Conservation (phyloP, 768 basidiomycete species). For the Boletellus ananas region DNA sequence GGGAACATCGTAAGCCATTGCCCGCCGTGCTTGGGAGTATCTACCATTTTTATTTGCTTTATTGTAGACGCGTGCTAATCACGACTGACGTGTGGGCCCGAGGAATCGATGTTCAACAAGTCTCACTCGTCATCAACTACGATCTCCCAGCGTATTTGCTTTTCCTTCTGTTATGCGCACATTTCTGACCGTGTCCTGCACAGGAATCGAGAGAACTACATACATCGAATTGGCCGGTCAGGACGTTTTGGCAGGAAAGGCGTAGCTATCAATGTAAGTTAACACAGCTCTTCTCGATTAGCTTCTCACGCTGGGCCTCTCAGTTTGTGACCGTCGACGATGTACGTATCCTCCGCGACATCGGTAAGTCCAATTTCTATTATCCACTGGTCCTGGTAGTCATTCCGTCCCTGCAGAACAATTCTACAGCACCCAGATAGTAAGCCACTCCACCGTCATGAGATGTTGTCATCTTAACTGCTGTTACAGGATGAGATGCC, state of each 20-base stretch:
- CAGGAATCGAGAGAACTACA: conserved; percentile 98
- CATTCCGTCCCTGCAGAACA: conserved; percentile 53
- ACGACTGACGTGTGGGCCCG: conserved; percentile 98
- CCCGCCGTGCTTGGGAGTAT: background rate
- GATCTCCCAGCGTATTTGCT: conserved; percentile 80
- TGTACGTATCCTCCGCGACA: conserved; percentile 94
- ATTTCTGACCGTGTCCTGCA: conserved; percentile 13
- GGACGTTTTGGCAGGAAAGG: conserved; percentile 99
- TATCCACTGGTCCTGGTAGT: conserved; percentile 7
- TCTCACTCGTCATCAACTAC: conserved; percentile 96
- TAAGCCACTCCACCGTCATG: conserved; percentile 34
- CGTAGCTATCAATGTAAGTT: conserved; percentile 94
- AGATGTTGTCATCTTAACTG: conserved; percentile 17
- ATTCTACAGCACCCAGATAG: conserved; percentile 95
- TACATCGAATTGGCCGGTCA: conserved; percentile 98
- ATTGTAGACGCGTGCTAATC: conserved; percentile 81
- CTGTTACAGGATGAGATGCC: conserved; percentile 90
- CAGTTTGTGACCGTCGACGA: conserved; percentile 95
- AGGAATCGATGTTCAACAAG: conserved; percentile 97
- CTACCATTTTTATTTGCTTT: background rate
- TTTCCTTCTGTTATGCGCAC: conserved; percentile 4
- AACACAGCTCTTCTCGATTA: conserved; percentile 2
- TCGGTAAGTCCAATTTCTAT: conserved; percentile 53
- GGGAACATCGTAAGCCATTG: conserved; percentile 72
- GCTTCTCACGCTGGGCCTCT: conserved; percentile 15